Evolutionary conservation across 2,329 filamentous ascomycete genomes (phyloP).

Genomic region (Anisogramma anomala): DNA sequence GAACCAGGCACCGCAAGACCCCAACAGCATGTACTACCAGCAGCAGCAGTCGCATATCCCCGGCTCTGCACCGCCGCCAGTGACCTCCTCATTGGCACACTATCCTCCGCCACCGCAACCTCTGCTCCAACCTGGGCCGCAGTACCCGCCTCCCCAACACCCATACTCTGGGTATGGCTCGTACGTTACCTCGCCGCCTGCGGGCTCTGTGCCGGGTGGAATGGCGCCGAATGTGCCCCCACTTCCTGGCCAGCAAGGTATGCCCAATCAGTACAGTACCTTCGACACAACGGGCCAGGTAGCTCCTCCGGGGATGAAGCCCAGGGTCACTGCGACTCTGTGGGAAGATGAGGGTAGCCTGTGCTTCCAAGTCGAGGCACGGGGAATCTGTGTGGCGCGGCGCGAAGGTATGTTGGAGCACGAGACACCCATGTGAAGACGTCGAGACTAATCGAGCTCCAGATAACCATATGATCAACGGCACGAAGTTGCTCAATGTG

Average conservation of each 20-base stretch:
- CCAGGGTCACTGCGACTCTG: constrained; percentile 84
- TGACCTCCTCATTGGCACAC: constrained; percentile 62
- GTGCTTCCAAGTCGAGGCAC: constrained; percentile 94
- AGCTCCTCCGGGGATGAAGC: constrained; percentile 89
- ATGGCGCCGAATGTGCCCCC: constrained; percentile 61
- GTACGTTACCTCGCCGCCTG: constrained; percentile 73
- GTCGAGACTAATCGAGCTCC: constrained; percentile 1
- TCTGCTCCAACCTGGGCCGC: constrained; percentile 59
- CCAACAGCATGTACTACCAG: constrained; percentile 59
- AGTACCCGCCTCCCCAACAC: constrained; percentile 50
- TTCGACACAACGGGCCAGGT: constrained; percentile 85
- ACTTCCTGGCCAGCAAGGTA: constrained; percentile 47
- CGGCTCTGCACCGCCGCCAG: constrained; percentile 61
- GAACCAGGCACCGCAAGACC: constrained; percentile 68
- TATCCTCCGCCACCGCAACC: constrained; percentile 72
- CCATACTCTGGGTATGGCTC: constrained; percentile 53
- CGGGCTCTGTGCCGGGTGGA: constrained; percentile 55
- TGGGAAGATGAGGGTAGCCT: constrained; percentile 98
- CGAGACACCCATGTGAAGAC: background rate
- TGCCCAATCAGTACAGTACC: constrained; percentile 46
- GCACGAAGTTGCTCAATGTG: constrained; percentile 91
- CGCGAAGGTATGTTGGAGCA: constrained; percentile 58
- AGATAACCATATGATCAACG: constrained; percentile 99
- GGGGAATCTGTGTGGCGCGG: constrained; percentile 88
- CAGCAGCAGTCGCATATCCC: constrained; percentile 55